Percentiles rank a stretch among this genome's conserved stretches.
phyloP scores from a whole-genome alignment of 2,329 filamentous ascomycete species.

The Monilinia polystroma region DNA sequence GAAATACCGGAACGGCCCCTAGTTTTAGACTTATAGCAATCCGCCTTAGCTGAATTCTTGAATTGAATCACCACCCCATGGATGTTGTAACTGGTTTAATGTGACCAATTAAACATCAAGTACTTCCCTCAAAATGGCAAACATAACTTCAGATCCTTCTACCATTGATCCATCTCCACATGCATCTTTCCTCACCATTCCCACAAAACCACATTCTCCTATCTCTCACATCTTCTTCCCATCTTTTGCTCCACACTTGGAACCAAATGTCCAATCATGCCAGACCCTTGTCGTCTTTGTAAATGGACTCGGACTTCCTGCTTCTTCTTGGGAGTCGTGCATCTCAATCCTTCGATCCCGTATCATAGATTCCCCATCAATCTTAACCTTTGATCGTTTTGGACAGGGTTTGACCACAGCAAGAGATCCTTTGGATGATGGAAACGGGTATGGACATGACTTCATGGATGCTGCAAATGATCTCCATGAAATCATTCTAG shows the following conservation, averaged over 20 bases:
- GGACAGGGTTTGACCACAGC: constrained; percentile 35
- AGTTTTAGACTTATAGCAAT: neutral
- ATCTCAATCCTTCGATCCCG: constrained; percentile 34
- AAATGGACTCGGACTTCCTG: constrained; percentile 39
- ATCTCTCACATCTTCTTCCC: constrained; percentile 38
- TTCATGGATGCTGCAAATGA: constrained; percentile 37
- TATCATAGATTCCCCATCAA: constrained; percentile 33
- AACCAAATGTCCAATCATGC: constrained; percentile 6
- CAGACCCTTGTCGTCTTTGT: constrained; percentile 37
- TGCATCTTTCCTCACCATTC: constrained; percentile 29
- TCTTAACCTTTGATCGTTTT: constrained; percentile 41
- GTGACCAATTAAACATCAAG: neutral
- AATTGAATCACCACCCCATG: constrained; percentile 3
- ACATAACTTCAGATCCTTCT: neutral
- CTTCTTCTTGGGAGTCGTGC: constrained; percentile 35
- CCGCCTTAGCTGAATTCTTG: constrained; percentile 8
- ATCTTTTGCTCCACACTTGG: constrained; percentile 26
- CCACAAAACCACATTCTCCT: constrained; percentile 38
- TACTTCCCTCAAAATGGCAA: neutral
- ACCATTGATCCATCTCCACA: constrained; percentile 2
- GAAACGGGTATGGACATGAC: constrained; percentile 37
- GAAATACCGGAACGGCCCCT: neutral
- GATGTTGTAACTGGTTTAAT: neutral
- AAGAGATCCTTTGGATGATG: constrained; percentile 35
- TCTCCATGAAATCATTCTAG: constrained; percentile 37